Conservation (phyloP, 306 rosid species). For the Medicago lupulina region DNA sequence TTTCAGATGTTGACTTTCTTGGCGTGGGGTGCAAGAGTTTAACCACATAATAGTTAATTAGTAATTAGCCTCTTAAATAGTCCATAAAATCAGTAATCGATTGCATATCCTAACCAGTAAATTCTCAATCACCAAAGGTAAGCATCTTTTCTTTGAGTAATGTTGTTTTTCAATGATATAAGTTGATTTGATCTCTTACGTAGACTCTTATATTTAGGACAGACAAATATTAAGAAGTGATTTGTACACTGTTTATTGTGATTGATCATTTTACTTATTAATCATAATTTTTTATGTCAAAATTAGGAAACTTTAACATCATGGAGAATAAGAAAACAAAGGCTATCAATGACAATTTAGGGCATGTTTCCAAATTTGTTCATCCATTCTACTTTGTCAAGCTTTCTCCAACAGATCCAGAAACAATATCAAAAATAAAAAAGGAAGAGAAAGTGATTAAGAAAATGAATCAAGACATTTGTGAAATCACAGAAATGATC, state of each 20-base stretch:
- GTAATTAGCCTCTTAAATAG: not conserved
- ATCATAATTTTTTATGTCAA: not conserved
- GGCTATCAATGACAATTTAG: not conserved
- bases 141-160: not conserved
- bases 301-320: not conserved
- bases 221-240: too few relatives aligned
- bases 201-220: too few relatives aligned
- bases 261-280: not conserved
- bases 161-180: not conserved
- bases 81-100: not conserved
- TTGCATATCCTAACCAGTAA: not conserved
- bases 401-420: constrained; percentile 28
- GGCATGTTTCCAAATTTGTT: constrained; percentile 10
- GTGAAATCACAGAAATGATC: constrained; percentile 29
- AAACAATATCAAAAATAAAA: constrained; percentile 31
- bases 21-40: constrained; percentile 42
- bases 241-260: not conserved
- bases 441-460: constrained; percentile 1
- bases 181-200: not conserved
- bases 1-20: constrained; percentile 35
- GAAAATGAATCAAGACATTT: constrained; percentile 17
- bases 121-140: not conserved
- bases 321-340: constrained; percentile 23
- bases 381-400: constrained; percentile 36
- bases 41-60: not conserved